Evolutionary conservation across 202 grass and related monocot genomes (phyloP), one percentile per base, ranked within the genome.

Genomic region (Sporobolus alterniflorus): DNA sequence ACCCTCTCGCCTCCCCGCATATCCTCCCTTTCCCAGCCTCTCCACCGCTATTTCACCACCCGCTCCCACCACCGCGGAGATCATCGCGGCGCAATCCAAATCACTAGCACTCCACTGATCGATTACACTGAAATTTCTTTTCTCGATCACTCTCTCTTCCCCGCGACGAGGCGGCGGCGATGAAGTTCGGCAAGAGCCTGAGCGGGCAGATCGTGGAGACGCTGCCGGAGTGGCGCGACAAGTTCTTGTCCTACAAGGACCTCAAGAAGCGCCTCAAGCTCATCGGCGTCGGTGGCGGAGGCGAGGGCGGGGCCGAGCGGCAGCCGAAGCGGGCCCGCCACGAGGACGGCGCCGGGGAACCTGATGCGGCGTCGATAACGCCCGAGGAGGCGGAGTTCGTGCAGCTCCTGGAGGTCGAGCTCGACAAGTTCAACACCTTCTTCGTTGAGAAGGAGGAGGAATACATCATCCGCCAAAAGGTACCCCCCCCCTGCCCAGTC

Each of bases 401-500:
- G 89, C 79, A 51, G 10, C 88, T 99, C 70, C 89, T 99, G 21
- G 89, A 92, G 89, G 89, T 87, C 11, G 96, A 99, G 77, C 96
- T 99, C 62, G 91, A 99, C 68, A 99, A 99, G 73, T 96, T 99
- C 70, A 96, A 96, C 34, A 80, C 62, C 40, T 96, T 99, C 89
- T 99, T 96, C 82, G 89, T 91, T 15, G 96, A 96, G 83, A 96
- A 94, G 77, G 96, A 99, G 81, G 96, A 99, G 86, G 91, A 96
- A 67, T 99, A 94, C 88, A 96, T 99, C 89, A 99, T 99, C 88
- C 93, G 89, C 73, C 93, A 94, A 73, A 99, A 99, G 96, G 93
- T 99, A 13, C 5, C 24, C 67, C 48, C 55, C 21, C 21, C 36
- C 36, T 20, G 1, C 2, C 16, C 36, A 26, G 15, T 18, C 75